These are phyloP conservation scores for Aschersonia sp. DNA, from an alignment of 2,329 filamentous ascomycete genomes.

Conservation along the genomic window DNA sequence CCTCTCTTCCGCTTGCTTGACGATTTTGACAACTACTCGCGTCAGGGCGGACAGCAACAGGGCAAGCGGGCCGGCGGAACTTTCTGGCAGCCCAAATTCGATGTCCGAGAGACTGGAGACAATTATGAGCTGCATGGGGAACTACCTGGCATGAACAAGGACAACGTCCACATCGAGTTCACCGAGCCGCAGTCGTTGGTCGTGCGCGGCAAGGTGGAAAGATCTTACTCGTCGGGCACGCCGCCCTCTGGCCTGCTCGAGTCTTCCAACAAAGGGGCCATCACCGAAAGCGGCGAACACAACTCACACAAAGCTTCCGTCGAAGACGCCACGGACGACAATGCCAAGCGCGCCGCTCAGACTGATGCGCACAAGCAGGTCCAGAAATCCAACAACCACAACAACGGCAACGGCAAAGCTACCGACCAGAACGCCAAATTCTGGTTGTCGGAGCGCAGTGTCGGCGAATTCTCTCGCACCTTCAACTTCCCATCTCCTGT, in stretches of 20 bases:
- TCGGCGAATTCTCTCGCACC: slow-evolving; percentile 48
- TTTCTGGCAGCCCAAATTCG: slow-evolving; percentile 55
- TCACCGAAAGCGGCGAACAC: slow-evolving; percentile 18
- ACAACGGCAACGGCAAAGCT: slow-evolving; percentile 12
- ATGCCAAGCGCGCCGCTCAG: slow-evolving; percentile 8
- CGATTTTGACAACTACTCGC: slow-evolving; percentile 38
- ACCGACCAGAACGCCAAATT: slow-evolving; percentile 28
- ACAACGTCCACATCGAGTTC: slow-evolving; percentile 61
- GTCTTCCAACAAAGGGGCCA: slow-evolving; percentile 12
- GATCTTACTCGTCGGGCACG: slow-evolving; percentile 34
- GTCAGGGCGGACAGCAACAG: slow-evolving; percentile 11
- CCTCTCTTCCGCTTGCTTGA: slow-evolving; percentile 44
- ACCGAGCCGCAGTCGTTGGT: slow-evolving; percentile 54
- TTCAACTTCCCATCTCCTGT: slow-evolving; percentile 50
- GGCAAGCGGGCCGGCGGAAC: slow-evolving; percentile 12
- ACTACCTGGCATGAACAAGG: slow-evolving; percentile 56
- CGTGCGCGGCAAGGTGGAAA: slow-evolving; percentile 51
- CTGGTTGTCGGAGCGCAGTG: slow-evolving; percentile 49
- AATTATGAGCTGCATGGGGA: slow-evolving; percentile 63
- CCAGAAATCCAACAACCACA: slow-evolving; percentile 14
- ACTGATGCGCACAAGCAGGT: slow-evolving; percentile 5
- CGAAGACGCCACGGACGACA: slow-evolving; percentile 30
- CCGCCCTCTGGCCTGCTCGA: slow-evolving; percentile 29
- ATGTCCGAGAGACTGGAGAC: slow-evolving; percentile 50
- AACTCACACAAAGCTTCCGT: slow-evolving; percentile 41